Percentiles rank a stretch among this genome's conserved stretches.
These are phyloP conservation scores for Boletus sensibilis DNA, from an alignment of 768 basidiomycete species.

Conservation along the genomic window DNA sequence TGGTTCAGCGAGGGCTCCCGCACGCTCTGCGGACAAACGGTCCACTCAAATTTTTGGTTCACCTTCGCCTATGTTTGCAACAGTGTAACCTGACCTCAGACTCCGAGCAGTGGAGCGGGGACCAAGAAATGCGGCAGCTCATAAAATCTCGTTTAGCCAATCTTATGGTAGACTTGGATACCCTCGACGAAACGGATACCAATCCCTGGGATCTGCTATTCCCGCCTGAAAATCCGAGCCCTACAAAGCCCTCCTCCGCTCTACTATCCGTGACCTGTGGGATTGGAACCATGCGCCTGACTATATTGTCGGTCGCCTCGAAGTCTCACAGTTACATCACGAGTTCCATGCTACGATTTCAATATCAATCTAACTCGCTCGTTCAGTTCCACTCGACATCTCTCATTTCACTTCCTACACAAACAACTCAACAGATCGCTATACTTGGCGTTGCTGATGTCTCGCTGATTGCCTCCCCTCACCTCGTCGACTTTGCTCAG, in stretches of 20 bases:
- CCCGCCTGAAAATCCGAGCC: conserved; percentile 9
- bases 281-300: conserved; percentile 19
- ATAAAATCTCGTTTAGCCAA: conserved; percentile 39
- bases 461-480: conserved; percentile 49
- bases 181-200: conserved; percentile 28
- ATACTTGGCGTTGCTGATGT: conserved; percentile 42
- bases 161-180: conserved; percentile 45
- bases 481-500: conserved; percentile 59
- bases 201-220: conserved; percentile 26
- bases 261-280: conserved; percentile 16
- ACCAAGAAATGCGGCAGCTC: conserved; percentile 36
- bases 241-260: conserved; percentile 5
- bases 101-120: conserved; percentile 10
- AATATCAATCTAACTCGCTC: conserved; percentile 18
- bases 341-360: conserved; percentile 27
- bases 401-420: conserved; percentile 14
- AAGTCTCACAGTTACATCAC: conserved; percentile 25
- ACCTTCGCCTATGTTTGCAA: conserved; percentile 57
- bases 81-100: conserved; percentile 40
- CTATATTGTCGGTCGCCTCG: conserved; percentile 20
- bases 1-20: conserved; percentile 74
- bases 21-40: conserved; percentile 64
- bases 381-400: conserved; percentile 11
- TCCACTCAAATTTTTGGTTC: conserved; percentile 74
- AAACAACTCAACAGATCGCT: conserved; percentile 20